These are phyloP conservation scores for Tricholoma terreum DNA, from an alignment of 768 basidiomycete genomes.

Conservation along the genomic window DNA sequence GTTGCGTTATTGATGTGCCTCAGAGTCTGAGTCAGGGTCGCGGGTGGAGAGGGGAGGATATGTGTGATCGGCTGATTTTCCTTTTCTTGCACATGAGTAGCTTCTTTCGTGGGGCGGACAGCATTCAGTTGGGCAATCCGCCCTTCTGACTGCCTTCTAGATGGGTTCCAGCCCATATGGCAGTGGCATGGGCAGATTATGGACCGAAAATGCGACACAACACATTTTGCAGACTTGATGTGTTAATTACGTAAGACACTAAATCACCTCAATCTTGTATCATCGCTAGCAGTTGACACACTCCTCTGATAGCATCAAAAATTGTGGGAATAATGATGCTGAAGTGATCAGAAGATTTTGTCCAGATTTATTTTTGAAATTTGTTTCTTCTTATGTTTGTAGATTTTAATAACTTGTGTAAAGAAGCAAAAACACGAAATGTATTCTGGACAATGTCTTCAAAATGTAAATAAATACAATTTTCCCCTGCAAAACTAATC, in stretches of 20 bases:
- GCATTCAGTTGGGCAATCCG: not conserved
- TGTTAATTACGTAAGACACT: not conserved
- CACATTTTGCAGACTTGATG: not conserved
- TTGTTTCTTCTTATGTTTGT: not conserved
- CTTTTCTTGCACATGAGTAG: not conserved
- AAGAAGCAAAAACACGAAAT: not conserved
- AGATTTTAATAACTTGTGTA: not conserved
- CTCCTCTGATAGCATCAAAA: not conserved
- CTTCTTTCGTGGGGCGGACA: not conserved
- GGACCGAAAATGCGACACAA: not conserved
- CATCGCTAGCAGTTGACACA: not conserved
- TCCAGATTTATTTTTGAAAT: not conserved
- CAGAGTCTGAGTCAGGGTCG: not conserved
- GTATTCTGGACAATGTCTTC: not conserved
- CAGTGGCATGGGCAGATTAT: not conserved
- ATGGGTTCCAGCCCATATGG: not conserved
- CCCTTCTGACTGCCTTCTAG: not conserved
- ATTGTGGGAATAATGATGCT: not conserved
- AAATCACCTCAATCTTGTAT: not conserved
- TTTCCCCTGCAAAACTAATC: not conserved
- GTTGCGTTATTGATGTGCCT: not conserved
- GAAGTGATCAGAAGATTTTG: not conserved
- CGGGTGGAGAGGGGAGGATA: not conserved
- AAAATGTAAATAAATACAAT: not conserved
- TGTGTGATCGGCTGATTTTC: not conserved